Base-by-base conservation (phyloP, 2,329 filamentous ascomycete genomes). In the Parastagonospora avenae region DNA sequence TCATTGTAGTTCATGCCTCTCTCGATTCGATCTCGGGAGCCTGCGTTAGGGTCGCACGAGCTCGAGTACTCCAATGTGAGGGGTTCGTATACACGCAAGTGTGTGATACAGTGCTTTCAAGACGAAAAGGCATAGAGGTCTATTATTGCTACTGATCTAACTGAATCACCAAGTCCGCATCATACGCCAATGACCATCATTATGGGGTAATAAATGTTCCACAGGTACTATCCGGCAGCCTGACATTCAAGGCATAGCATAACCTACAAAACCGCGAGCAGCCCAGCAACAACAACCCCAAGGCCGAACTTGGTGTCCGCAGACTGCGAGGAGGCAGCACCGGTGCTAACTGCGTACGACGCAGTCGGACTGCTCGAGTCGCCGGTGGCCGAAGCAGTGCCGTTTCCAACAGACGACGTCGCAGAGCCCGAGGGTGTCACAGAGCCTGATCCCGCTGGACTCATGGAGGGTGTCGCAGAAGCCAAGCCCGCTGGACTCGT, bases 191-290 rank as follows among this genome's bases (percentile, higher is more conserved):
- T 24, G 19, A 24, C 19, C 19, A 24, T 24, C 19, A 24, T 24
- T 24, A 24, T 24, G 19, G 19, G 19, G 5, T 24, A 24, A 5
- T 24, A 24, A 24, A 24, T 24, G 19, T 5, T 24, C 19, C 19
- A 24, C n/a, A 5, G 19, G 19, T 24, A 3, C 19, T 14, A 8
- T 33, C n/a, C 14, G n/a, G 9, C 7, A 16, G n/a, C 33, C 15
- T n/a, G 15, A 44, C 32, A 19, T 30, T 12, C n/a, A 11, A 32
- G 24, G 12, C 19, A 6, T 12, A 11, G 11, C 14, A 7, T 4
- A 12, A 16, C 32, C 40, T 66, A 70, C 60, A 71, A 59, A 15
- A 59, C 63, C 31, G 60, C 65, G 14, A 68, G 45, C 45, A 71
- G 43, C 15, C 67, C 67, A 37, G 65, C 60, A 37, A 69, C 52